Conservation (phyloP, 2,329 filamentous ascomycete species). For the Alternaria ethzedia region DNA sequence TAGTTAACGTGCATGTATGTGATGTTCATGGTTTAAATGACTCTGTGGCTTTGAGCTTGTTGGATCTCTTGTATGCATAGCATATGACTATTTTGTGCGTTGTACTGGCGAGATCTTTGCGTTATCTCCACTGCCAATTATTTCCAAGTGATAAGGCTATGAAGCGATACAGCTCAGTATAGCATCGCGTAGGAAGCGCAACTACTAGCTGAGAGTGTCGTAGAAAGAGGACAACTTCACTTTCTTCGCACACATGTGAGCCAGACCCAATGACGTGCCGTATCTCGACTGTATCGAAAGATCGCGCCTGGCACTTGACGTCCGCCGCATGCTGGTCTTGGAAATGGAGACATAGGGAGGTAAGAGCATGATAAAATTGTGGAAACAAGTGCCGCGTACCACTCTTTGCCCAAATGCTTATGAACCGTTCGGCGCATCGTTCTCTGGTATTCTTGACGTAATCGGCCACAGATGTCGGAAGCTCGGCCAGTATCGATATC, state of each 20-base stretch:
- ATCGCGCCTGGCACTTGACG: background rate
- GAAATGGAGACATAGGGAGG: background rate
- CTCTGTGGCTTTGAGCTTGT: background rate
- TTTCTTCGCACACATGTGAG: background rate
- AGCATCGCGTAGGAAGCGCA: background rate
- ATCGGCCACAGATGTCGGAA: background rate
- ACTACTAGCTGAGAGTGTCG: background rate
- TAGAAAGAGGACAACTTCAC: background rate
- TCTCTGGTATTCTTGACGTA: background rate
- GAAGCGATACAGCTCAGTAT: background rate
- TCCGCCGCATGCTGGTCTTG: background rate
- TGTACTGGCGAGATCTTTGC: background rate
- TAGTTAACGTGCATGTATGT: too few relatives aligned
- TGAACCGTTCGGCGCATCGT: background rate
- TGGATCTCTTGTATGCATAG: background rate
- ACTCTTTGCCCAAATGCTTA: background rate
- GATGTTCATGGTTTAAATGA: background rate
- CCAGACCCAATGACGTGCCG: background rate
- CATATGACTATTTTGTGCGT: background rate
- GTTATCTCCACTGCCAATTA: background rate
- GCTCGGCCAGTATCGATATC: background rate
- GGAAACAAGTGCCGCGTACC: background rate
- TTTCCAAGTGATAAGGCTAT: background rate
- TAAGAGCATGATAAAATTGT: background rate
- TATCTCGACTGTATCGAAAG: background rate